Evolutionary conservation across 495 filamentous ascomycete species (phyloP).

Genomic region (Podospora comata): DNA sequence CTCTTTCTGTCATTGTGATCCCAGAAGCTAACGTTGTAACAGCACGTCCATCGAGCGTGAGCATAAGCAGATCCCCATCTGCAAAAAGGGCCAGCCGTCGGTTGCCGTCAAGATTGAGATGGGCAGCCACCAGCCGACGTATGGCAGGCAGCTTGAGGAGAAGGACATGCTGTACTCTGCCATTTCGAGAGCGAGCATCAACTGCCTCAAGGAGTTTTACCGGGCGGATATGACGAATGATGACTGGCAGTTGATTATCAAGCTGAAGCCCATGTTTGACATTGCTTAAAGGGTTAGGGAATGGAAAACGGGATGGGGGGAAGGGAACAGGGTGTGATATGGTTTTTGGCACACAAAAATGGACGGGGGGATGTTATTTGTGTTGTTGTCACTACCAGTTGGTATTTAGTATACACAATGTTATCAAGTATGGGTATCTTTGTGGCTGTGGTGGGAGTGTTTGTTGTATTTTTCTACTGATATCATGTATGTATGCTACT

Average conservation of each 20-base stretch:
- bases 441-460: no score
- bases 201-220: conserved; percentile 96
- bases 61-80: conserved; percentile 86
- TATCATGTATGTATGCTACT: not conserved
- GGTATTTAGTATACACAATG: no score
- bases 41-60: conserved; percentile 94
- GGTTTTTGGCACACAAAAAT: no score
- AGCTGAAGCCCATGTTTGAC: conserved; percentile 92
- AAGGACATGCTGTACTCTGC: conserved; percentile 82
- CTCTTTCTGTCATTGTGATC: not conserved
- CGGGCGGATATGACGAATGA: conserved; percentile 85
- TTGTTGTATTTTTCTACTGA: no score
- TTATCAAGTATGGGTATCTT: no score
- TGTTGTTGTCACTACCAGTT: not conserved
- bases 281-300: conserved; percentile 44
- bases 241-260: conserved; percentile 88
- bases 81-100: conserved; percentile 94
- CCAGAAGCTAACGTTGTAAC: conserved; percentile 11
- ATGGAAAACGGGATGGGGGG: not conserved
- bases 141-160: conserved; percentile 94
- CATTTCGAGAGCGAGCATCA: conserved; percentile 84
- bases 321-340: no score
- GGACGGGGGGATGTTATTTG: no score
- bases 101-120: conserved; percentile 96
- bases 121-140: conserved; percentile 88